A percentile compares a stretch with the other conserved stretches of the same genome.
Conservation (phyloP, 2,329 filamentous ascomycete genomes). For the Venturia carpophila region DNA sequence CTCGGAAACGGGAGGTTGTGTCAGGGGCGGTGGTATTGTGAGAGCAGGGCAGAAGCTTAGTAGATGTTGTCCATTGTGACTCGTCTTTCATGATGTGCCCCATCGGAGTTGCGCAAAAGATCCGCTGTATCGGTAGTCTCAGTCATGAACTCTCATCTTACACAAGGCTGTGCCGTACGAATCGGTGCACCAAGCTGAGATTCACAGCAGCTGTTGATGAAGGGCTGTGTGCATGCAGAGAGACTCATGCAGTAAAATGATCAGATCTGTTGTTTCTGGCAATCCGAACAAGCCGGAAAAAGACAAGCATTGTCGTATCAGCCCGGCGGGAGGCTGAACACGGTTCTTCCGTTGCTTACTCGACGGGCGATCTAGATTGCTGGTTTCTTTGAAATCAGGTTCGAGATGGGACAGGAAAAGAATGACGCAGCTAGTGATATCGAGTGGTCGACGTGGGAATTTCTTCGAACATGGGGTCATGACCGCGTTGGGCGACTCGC, state of each 20-base stretch:
- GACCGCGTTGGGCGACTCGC: background rate
- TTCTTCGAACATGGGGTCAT: background rate
- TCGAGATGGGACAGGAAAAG: background rate
- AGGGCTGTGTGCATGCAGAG: background rate
- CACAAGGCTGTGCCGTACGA: background rate
- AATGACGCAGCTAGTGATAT: background rate
- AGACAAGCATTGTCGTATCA: background rate
- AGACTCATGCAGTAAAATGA: background rate
- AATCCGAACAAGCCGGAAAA: slow-evolving; percentile 9
- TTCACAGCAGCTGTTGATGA: background rate
- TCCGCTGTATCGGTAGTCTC: background rate
- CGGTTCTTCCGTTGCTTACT: background rate
- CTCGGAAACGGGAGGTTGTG: background rate
- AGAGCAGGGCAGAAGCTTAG: background rate
- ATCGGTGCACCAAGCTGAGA: background rate
- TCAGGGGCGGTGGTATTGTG: background rate
- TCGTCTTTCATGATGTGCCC: too few relatives aligned
- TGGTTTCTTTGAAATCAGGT: background rate
- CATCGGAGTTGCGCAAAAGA: background rate
- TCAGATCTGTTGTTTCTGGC: background rate
- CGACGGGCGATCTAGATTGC: background rate
- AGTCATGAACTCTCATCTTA: background rate
- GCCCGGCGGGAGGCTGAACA: slow-evolving; percentile 3
- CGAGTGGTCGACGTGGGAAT: background rate
- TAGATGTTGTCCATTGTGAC: background rate